Conservation (phyloP, 129 eudicot species). For the Flaveria sonorensis region DNA sequence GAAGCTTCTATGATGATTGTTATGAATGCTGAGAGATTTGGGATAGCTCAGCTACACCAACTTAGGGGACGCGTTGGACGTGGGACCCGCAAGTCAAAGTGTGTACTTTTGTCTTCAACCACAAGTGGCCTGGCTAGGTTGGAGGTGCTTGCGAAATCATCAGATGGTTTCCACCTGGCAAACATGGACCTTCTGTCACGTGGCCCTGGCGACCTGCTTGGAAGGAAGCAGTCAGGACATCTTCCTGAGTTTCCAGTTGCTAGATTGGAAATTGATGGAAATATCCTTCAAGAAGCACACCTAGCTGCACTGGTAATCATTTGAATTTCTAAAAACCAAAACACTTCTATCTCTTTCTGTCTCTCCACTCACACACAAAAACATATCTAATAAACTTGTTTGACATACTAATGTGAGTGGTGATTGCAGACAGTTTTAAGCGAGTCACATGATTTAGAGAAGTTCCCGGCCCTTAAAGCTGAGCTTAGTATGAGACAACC, state of each 20-base stretch:
- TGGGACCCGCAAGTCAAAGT: conserved; percentile 80
- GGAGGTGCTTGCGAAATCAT: conserved; percentile 72
- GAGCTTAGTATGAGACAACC: conserved; percentile 99
- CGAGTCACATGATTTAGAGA: conserved; percentile 70
- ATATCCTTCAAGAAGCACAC: conserved; percentile 93
- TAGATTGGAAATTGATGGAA: conserved; percentile 86
- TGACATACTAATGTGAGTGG: conserved; percentile 8
- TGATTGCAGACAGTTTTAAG: conserved; percentile 66
- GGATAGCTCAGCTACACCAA: conserved; percentile 93
- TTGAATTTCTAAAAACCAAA: not conserved
- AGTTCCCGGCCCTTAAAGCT: conserved; percentile 69
- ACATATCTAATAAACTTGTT: not conserved
- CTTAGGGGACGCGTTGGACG: conserved; percentile 98
- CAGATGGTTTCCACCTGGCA: conserved; percentile 87
- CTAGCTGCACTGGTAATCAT: conserved; percentile 78
- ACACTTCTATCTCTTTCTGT: not conserved
- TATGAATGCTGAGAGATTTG: conserved; percentile 97
- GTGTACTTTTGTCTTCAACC: conserved; percentile 68
- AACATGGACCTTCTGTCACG: conserved; percentile 81
- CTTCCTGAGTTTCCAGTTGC: conserved; percentile 95
- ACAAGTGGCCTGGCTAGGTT: conserved; percentile 59
- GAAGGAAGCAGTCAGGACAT: conserved; percentile 96
- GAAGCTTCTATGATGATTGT: conserved; percentile 99
- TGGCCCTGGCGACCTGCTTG: conserved; percentile 98
- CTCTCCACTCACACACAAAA: not conserved